A percentile compares a stretch with the other conserved stretches of the same genome.
Conservation (phyloP, 1,284 basidiomycete genomes). For the Marasmius sp. region DNA sequence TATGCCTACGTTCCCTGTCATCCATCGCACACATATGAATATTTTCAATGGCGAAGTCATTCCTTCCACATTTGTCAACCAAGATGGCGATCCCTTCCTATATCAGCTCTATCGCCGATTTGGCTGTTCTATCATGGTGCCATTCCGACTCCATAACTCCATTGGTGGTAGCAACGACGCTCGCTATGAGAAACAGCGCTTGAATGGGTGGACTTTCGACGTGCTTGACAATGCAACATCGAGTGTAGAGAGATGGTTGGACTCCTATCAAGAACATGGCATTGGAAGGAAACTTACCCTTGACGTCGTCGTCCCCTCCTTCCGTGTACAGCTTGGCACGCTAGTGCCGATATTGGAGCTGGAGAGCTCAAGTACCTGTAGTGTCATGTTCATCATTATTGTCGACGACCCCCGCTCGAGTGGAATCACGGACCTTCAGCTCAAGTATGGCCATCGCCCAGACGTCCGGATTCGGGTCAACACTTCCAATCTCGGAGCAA, state of each 20-base stretch:
- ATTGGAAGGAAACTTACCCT: constrained; percentile 42
- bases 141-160: constrained; percentile 39
- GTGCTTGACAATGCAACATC: constrained; percentile 41
- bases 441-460: constrained; percentile 35
- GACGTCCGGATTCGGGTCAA: constrained; percentile 53
- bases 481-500: constrained; percentile 42
- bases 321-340: constrained; percentile 46
- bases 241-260: constrained; percentile 38
- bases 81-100: constrained; percentile 59
- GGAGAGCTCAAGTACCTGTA: constrained; percentile 38
- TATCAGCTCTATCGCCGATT: constrained; percentile 62
- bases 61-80: constrained; percentile 55
- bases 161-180: constrained; percentile 47
- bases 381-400: constrained; percentile 56
- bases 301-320: constrained; percentile 57
- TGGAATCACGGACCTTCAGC: constrained; percentile 30
- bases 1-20: constrained; percentile 61
- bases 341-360: constrained; percentile 47
- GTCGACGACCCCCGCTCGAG: constrained; percentile 52
- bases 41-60: constrained; percentile 52
- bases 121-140: constrained; percentile 48
- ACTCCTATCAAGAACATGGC: constrained; percentile 14
- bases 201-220: constrained; percentile 48
- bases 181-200: constrained; percentile 46
- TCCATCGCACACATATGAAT: constrained; percentile 55